Evolutionary conservation across 768 basidiomycete species (phyloP).

Genomic region (Mycena metata): DNA sequence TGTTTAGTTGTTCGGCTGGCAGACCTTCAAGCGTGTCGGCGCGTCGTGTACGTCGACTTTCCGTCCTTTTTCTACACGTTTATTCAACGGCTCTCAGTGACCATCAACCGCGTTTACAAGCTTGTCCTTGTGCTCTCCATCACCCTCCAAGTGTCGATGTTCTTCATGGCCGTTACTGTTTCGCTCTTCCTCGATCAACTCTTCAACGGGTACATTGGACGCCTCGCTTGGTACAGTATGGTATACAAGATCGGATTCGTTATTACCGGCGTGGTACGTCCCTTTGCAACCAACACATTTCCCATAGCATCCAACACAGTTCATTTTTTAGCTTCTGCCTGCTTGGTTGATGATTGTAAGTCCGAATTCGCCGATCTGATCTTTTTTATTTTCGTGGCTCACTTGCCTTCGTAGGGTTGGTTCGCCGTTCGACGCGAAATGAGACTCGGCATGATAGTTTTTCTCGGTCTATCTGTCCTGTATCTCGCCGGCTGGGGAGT

Average conservation of each 20-base stretch:
- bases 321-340: conserved; percentile 62
- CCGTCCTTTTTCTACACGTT: neutral
- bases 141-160: conserved; percentile 79
- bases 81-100: conserved; percentile 42
- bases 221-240: conserved; percentile 57
- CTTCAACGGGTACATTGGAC: conserved; percentile 74
- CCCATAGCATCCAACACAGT: neutral
- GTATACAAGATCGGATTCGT: conserved; percentile 71
- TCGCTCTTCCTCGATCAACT: conserved; percentile 85
- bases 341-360: conserved; percentile 78
- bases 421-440: conserved; percentile 78
- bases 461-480: conserved; percentile 69
- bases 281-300: neutral
- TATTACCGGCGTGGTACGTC: conserved; percentile 71
- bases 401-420: conserved; percentile 69
- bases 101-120: conserved; percentile 83
- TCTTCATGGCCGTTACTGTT: conserved; percentile 80
- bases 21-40: conserved; percentile 89
- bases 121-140: conserved; percentile 78
- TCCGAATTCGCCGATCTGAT: conserved; percentile 4
- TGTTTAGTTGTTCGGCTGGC: conserved; percentile 81
- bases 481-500: conserved; percentile 79
- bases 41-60: conserved; percentile 59
- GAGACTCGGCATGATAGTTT: conserved; percentile 69
- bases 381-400: conserved; percentile 5